Percentiles rank a stretch among this genome's conserved stretches.
These are phyloP conservation scores for Aureobasidium sp. DNA, from an alignment of 2,329 filamentous ascomycete genomes.

Conservation along the genomic window DNA sequence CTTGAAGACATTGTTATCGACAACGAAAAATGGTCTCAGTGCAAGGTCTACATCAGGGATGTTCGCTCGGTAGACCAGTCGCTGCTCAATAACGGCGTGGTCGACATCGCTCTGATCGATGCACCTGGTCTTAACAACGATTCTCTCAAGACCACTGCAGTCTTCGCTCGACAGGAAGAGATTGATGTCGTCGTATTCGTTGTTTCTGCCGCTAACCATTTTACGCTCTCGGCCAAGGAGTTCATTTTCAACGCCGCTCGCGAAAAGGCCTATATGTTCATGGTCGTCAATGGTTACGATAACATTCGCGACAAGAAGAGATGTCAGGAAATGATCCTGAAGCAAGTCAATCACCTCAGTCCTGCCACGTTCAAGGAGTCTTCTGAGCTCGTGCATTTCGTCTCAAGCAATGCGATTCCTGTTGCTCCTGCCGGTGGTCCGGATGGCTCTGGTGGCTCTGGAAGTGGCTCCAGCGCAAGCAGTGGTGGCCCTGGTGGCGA, in stretches of 20 bases:
- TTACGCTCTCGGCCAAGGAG: conserved; percentile 94
- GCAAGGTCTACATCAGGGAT: conserved; percentile 95
- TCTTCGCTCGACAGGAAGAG: conserved; percentile 95
- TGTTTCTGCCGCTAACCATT: conserved; percentile 94
- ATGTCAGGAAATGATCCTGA: conserved; percentile 86
- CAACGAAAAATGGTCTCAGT: conserved; percentile 81
- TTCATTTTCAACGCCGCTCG: conserved; percentile 94
- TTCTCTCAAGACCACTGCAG: conserved; percentile 91
- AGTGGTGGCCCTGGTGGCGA: conserved; percentile 29
- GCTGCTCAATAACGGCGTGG: conserved; percentile 91
- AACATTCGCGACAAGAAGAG: conserved; percentile 85
- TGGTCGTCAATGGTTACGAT: conserved; percentile 97
- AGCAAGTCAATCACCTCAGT: conserved; percentile 81
- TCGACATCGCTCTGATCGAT: conserved; percentile 96
- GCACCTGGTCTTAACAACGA: conserved; percentile 93
- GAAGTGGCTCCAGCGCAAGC: conserved; percentile 24
- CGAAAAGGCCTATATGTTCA: conserved; percentile 98
- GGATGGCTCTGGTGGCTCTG: conserved; percentile 46
- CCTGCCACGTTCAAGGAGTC: conserved; percentile 90
- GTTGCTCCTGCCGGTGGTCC: conserved; percentile 54
- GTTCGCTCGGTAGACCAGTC: conserved; percentile 85
- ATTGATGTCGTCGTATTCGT: conserved; percentile 99
- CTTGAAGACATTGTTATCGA: conserved; percentile 86
- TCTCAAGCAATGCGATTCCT: conserved; percentile 92
- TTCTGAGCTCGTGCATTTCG: conserved; percentile 89